Evolutionary conservation across 768 basidiomycete species (phyloP).

Genomic region (button mushroom (Agaricus bisporus)): DNA sequence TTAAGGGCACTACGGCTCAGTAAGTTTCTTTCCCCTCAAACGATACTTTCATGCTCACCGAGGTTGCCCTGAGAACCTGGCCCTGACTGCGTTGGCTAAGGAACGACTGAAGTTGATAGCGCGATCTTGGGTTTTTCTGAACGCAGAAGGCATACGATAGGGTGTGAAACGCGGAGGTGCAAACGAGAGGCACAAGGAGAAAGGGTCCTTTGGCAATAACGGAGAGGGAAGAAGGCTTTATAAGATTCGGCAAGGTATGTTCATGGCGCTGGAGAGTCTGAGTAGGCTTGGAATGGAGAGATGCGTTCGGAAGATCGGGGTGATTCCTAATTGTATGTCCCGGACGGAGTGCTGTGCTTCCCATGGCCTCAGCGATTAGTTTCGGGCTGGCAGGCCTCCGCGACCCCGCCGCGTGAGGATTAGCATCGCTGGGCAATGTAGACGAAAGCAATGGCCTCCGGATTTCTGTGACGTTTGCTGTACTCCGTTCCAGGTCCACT

Average conservation of each 20-base stretch:
- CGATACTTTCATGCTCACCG: constrained; percentile 1
- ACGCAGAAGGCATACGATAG: constrained; percentile 25
- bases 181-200: constrained; percentile 15
- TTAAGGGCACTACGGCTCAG: not conserved
- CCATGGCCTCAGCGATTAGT: constrained; percentile 7
- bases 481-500: not conserved
- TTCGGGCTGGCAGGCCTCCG: constrained; percentile 6
- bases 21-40: not conserved
- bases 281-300: constrained; percentile 13
- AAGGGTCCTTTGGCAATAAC: constrained; percentile 9
- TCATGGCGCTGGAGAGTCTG: constrained; percentile 4
- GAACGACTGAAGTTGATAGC: constrained; percentile 45
- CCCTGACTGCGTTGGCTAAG: constrained; percentile 41
- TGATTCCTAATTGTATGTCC: constrained; percentile 9
- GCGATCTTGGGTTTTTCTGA: constrained; percentile 41
- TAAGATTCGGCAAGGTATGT: not conserved
- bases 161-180: constrained; percentile 9
- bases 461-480: not conserved
- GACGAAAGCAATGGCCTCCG: not conserved
- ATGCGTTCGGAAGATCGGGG: constrained; percentile 4
- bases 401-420: constrained; percentile 9
- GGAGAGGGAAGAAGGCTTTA: constrained; percentile 1
- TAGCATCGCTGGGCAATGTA: not conserved
- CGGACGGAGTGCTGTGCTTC: constrained; percentile 10
- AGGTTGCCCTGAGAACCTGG: constrained; percentile 16